phyloP scores from a whole-genome alignment of 1,139 yeast species.

The Geotrichum fermentans region DNA sequence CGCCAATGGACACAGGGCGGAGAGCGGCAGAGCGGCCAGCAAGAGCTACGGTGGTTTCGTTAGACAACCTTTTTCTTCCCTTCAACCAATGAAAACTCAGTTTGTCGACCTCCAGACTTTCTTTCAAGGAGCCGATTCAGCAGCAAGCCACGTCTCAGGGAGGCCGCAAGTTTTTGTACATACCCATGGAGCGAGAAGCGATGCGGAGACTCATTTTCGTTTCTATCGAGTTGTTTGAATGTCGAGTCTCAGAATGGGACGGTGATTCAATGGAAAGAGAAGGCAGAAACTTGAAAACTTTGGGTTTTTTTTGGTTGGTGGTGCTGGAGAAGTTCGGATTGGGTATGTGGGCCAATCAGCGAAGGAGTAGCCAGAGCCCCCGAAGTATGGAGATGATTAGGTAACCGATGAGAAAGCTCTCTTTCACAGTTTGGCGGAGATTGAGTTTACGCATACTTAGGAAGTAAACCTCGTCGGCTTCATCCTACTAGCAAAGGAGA shows the following conservation, averaged over 20 bases:
- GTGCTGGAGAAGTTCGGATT: slow-evolving; percentile 3
- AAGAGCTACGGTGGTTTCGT: slow-evolving; percentile 8
- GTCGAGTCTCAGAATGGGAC: slow-evolving; percentile 1
- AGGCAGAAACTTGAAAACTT: not conserved
- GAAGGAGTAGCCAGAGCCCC: too few species aligned
- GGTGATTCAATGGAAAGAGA: slow-evolving; percentile 3
- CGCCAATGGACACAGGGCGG: slow-evolving; percentile 28
- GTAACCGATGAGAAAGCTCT: too few species aligned
- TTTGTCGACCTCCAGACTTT: too few species aligned
- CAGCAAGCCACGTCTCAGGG: too few species aligned
- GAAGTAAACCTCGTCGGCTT: too few species aligned
- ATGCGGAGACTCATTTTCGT: slow-evolving; percentile 31
- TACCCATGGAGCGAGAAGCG: slow-evolving; percentile 30
- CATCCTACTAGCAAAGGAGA: too few species aligned
- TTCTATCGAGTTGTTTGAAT: not conserved
- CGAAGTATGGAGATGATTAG: too few species aligned
- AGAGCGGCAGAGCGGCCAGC: slow-evolving; percentile 21
- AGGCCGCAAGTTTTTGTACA: slow-evolving; percentile 12
- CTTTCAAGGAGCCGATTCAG: too few species aligned
- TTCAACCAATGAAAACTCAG: too few species aligned
- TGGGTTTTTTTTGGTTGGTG: too few species aligned
- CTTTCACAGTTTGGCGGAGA: too few species aligned
- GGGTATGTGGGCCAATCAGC: slow-evolving; percentile 5
- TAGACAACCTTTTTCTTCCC: not conserved
- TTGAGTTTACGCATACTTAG: too few species aligned